Evolutionary conservation across 2,329 filamentous ascomycete species (phyloP).

Genomic region (Trichophyton rubrum): DNA sequence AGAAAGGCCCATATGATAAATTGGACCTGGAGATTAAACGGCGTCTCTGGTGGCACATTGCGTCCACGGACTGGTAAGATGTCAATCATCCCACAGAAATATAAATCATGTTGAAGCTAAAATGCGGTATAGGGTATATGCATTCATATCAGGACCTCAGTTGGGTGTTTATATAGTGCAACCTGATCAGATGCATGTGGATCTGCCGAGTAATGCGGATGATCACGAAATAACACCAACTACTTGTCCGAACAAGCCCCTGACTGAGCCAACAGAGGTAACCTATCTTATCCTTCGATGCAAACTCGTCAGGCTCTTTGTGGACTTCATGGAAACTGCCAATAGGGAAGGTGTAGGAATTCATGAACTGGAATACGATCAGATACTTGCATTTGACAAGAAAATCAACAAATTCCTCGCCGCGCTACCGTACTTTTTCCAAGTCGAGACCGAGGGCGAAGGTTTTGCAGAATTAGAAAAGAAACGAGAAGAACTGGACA

Average conservation of each 20-base stretch:
- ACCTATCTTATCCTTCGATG: slow-evolving; percentile 35
- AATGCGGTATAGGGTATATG: slow-evolving; percentile 22
- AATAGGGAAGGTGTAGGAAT: slow-evolving; percentile 19
- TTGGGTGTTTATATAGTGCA: slow-evolving; percentile 35
- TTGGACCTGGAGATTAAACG: slow-evolving; percentile 28
- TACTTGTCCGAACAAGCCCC: slow-evolving; percentile 18
- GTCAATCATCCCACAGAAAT: background rate
- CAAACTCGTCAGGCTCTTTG: slow-evolving; percentile 30
- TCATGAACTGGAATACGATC: slow-evolving; percentile 23
- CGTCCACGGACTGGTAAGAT: slow-evolving; percentile 32
- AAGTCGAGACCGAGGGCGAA: slow-evolving; percentile 22
- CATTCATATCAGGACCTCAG: slow-evolving; percentile 32
- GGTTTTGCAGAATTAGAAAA: background rate
- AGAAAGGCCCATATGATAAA: slow-evolving; percentile 11
- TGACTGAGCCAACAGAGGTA: slow-evolving; percentile 32
- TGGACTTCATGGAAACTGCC: slow-evolving; percentile 29
- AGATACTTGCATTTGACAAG: slow-evolving; percentile 28
- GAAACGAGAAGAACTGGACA: slow-evolving; percentile 20
- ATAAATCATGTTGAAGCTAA: background rate
- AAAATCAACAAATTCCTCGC: slow-evolving; percentile 23
- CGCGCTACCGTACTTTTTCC: slow-evolving; percentile 27
- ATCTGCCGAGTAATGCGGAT: slow-evolving; percentile 31
- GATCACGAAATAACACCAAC: slow-evolving; percentile 10
- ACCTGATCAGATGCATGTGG: slow-evolving; percentile 31
- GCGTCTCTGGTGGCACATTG: slow-evolving; percentile 35